A percentile compares a stretch with the other conserved stretches of the same genome.
phyloP scores from a whole-genome alignment of 495 filamentous ascomycete genomes.

The Podospora pseudoanserina region DNA sequence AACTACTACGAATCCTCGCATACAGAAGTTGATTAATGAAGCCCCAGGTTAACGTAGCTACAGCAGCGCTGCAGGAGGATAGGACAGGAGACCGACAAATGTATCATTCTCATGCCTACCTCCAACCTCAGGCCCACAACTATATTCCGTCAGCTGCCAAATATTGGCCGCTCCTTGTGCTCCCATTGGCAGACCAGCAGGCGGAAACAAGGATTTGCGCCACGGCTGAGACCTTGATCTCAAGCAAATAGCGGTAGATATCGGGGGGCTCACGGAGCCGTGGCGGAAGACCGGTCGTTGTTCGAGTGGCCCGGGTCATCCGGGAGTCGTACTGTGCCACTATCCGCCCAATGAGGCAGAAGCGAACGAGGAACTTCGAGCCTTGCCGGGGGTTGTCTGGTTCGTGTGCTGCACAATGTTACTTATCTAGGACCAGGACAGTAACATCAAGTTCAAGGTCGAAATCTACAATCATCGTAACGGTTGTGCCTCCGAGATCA shows the following conservation, averaged over 20 bases:
- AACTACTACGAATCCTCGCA: constrained; percentile 11
- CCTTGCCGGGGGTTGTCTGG: neutral
- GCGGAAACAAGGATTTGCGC: constrained; percentile 32
- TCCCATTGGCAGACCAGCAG: constrained; percentile 29
- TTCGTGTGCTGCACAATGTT: neutral
- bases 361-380: neutral
- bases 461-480: neutral
- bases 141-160: constrained; percentile 19
- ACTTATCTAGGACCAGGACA: neutral
- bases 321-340: neutral
- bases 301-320: constrained; percentile 1
- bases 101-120: neutral
- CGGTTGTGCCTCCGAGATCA: neutral
- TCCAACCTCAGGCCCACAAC: neutral
- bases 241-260: neutral
- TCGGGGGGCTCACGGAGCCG: neutral
- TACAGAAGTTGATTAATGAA: neutral
- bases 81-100: constrained; percentile 2
- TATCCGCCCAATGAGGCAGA: too few species aligned
- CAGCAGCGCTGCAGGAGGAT: neutral
- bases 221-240: constrained; percentile 39
- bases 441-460: neutral
- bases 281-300: neutral
- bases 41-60: neutral
- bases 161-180: constrained; percentile 13